A percentile compares a stretch with the other conserved stretches of the same genome.
Evolutionary conservation across 768 basidiomycete species (phyloP).

Genomic region (Suillus placidus): DNA sequence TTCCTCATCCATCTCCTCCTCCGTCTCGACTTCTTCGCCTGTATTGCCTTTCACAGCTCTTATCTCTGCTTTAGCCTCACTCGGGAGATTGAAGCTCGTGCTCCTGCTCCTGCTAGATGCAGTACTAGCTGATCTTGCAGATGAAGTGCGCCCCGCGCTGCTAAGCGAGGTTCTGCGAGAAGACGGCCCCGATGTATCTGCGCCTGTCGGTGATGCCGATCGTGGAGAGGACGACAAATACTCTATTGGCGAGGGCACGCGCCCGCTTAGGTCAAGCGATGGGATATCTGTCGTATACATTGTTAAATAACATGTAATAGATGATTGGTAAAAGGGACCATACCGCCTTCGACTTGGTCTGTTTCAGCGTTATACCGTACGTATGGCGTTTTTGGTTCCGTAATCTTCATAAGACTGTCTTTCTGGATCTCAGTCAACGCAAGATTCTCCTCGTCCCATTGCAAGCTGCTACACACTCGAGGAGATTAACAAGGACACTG

Average conservation of each 20-base stretch:
- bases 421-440: constrained; percentile 92
- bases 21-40: constrained; percentile 61
- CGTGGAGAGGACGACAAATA: constrained; percentile 43
- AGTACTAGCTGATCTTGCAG: constrained; percentile 62
- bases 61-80: constrained; percentile 65
- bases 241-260: constrained; percentile 34
- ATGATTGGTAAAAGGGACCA: constrained; percentile 23
- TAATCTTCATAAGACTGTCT: constrained; percentile 98
- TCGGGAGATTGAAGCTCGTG: constrained; percentile 82
- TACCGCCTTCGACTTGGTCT: constrained; percentile 85
- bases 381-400: constrained; percentile 96
- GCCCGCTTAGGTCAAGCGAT: constrained; percentile 59
- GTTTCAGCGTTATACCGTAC: constrained; percentile 88
- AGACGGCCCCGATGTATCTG: constrained; percentile 65
- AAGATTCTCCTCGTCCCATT: constrained; percentile 96
- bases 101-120: constrained; percentile 82
- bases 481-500: background rate
- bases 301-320: constrained; percentile 4
- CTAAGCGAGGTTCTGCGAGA: constrained; percentile 78
- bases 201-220: constrained; percentile 59
- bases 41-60: constrained; percentile 43
- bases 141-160: constrained; percentile 54
- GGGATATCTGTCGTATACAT: constrained; percentile 69
- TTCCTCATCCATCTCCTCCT: constrained; percentile 90
- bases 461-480: constrained; percentile 56